Percentiles rank a stretch among this genome's conserved stretches.
These are phyloP conservation scores for Tolypocladium sp. DNA, from an alignment of 2,329 filamentous ascomycete genomes.

Conservation along the genomic window DNA sequence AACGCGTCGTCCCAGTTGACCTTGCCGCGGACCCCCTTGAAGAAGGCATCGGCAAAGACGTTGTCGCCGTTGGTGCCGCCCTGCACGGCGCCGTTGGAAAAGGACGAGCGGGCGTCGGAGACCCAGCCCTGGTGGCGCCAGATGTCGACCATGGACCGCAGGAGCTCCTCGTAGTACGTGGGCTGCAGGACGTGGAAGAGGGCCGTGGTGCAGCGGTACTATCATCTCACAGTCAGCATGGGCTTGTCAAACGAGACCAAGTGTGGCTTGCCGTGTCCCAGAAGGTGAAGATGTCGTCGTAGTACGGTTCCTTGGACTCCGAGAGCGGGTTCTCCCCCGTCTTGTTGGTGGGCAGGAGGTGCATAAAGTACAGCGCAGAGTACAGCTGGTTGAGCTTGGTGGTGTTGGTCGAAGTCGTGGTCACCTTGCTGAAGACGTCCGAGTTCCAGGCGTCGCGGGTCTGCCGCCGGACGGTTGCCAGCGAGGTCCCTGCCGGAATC, in stretches of 20 bases:
- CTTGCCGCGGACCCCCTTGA: slow-evolving; percentile 54
- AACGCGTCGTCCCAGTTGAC: slow-evolving; percentile 58
- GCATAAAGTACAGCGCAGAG: slow-evolving; percentile 61
- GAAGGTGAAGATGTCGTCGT: slow-evolving; percentile 62
- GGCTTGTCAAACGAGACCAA: background rate
- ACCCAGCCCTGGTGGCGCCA: slow-evolving; percentile 56
- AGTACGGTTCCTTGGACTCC: slow-evolving; percentile 57
- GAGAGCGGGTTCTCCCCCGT: slow-evolving; percentile 63
- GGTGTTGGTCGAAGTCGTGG: slow-evolving; percentile 44
- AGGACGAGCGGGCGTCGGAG: slow-evolving; percentile 57
- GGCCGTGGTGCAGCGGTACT: slow-evolving; percentile 55
- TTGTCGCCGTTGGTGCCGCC: slow-evolving; percentile 65
- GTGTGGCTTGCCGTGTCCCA: slow-evolving; percentile 39
- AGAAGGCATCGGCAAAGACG: slow-evolving; percentile 61
- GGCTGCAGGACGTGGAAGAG: slow-evolving; percentile 59
- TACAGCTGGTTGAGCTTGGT: slow-evolving; percentile 54
- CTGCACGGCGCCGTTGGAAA: slow-evolving; percentile 61
- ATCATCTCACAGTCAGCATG: slow-evolving; percentile 9
- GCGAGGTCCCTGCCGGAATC: slow-evolving; percentile 35
- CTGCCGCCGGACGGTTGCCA: slow-evolving; percentile 33
- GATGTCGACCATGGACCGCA: slow-evolving; percentile 59
- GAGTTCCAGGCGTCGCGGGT: slow-evolving; percentile 49
- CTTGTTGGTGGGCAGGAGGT: slow-evolving; percentile 58
- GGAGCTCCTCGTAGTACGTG: slow-evolving; percentile 51
- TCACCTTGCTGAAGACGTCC: slow-evolving; percentile 54